phyloP scores from a whole-genome alignment of 768 basidiomycete genomes.

The Tylopilus rubrobrunneus region DNA sequence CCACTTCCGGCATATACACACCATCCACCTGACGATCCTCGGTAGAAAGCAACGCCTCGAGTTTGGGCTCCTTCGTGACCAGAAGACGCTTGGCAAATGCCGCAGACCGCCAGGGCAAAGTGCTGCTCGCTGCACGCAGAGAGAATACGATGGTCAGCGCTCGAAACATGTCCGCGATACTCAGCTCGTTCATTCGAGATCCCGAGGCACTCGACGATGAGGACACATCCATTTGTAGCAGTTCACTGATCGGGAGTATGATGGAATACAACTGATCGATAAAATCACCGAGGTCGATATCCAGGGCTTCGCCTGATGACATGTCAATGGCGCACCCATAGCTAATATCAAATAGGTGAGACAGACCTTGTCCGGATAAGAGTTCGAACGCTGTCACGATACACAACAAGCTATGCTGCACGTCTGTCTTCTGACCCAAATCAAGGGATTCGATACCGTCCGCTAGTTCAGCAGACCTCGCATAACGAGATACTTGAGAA shows the following conservation, averaged over 20 bases:
- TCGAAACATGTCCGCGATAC: constrained; percentile 73
- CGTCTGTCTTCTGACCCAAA: constrained; percentile 35
- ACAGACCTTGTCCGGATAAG: constrained; percentile 86
- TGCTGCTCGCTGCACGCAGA: constrained; percentile 54
- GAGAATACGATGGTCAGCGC: constrained; percentile 81
- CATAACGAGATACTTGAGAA: constrained; percentile 72
- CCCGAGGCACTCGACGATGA: constrained; percentile 25
- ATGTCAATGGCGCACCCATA: constrained; percentile 6
- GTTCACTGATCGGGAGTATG: constrained; percentile 69
- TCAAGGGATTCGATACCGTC: constrained; percentile 16
- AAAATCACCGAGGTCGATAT: constrained; percentile 92
- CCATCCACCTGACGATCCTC: constrained; percentile 86
- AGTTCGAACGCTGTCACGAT: constrained; percentile 98
- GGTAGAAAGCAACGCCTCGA: constrained; percentile 81
- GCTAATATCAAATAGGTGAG: constrained; percentile 2
- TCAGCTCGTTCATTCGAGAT: constrained; percentile 27
- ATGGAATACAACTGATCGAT: constrained; percentile 79
- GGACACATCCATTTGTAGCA: constrained; percentile 58
- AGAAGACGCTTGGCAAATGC: constrained; percentile 93
- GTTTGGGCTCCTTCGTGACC: constrained; percentile 70
- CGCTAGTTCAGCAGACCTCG: constrained; percentile 41
- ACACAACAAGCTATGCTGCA: constrained; percentile 69
- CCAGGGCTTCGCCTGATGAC: constrained; percentile 84
- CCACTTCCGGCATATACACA: constrained; percentile 77
- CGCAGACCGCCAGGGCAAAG: constrained; percentile 73